These are phyloP conservation scores for Diplodia intermedia DNA, from an alignment of 2,329 filamentous ascomycete species.

Conservation along the genomic window DNA sequence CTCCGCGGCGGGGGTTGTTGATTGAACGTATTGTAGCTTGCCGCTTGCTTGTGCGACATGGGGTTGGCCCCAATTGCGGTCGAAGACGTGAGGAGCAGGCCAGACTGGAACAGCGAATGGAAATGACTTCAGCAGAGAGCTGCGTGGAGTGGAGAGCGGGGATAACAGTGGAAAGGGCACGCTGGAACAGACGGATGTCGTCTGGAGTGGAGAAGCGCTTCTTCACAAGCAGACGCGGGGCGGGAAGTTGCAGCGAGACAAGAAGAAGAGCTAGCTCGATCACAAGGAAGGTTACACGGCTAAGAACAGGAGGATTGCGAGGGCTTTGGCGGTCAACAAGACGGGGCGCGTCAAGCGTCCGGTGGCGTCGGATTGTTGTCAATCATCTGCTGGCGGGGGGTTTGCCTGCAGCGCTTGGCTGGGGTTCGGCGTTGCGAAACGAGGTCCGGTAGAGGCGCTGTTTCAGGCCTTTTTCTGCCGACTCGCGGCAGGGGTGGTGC, in stretches of 20 bases:
- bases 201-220: background rate
- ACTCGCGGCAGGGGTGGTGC: slow-evolving; percentile 6
- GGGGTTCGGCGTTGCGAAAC: slow-evolving; percentile 22
- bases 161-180: background rate
- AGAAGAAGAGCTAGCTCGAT: background rate
- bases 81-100: background rate
- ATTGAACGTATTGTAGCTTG: slow-evolving; percentile 12
- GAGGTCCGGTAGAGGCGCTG: slow-evolving; percentile 21
- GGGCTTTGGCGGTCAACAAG: background rate
- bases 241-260: background rate
- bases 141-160: background rate
- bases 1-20: background rate
- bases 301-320: background rate
- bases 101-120: background rate
- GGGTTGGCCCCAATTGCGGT: background rate
- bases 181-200: background rate
- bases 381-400: slow-evolving; percentile 9
- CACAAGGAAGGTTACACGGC: background rate
- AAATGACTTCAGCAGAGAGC: background rate
- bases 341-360: slow-evolving; percentile 5
- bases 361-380: slow-evolving; percentile 20
- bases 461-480: slow-evolving; percentile 14
- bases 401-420: slow-evolving; percentile 10
- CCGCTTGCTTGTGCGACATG: slow-evolving; percentile 1
- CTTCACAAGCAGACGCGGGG: background rate